Conservation (phyloP, 1,284 basidiomycete species). For the Neonothopanus nambi region DNA sequence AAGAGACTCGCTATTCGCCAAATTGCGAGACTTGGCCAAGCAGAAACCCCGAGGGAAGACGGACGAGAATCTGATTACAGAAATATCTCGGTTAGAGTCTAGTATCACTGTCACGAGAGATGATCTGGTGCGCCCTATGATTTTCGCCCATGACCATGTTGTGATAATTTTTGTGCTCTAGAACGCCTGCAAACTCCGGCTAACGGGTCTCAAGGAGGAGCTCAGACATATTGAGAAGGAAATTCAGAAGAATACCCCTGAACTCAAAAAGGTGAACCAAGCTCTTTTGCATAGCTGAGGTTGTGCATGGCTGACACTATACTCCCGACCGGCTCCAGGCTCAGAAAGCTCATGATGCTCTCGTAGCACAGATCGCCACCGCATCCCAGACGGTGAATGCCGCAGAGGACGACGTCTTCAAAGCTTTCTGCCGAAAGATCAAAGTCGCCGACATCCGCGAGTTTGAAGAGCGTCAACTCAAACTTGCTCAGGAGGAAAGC, state of each 20-base stretch:
- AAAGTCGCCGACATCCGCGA: conserved; percentile 86
- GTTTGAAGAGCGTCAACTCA: conserved; percentile 92
- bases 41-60: conserved; percentile 80
- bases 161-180: conserved; percentile 24
- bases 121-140: conserved; percentile 67
- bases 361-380: conserved; percentile 58
- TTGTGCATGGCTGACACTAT: background rate
- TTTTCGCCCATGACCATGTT: background rate
- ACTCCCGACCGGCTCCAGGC: conserved; percentile 45
- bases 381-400: conserved; percentile 65
- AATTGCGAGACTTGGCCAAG: conserved; percentile 81
- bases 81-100: conserved; percentile 81
- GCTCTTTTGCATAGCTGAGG: background rate
- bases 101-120: conserved; percentile 74
- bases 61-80: conserved; percentile 78
- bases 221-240: conserved; percentile 75
- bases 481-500: conserved; percentile 83
- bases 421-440: conserved; percentile 80
- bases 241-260: conserved; percentile 65
- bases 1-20: conserved; percentile 75
- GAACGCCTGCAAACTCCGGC: conserved; percentile 65
- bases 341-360: conserved; percentile 49
- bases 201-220: conserved; percentile 77
- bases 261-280: conserved; percentile 59
- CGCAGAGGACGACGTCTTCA: conserved; percentile 85